Percentiles rank a stretch among this genome's conserved stretches.
phyloP scores from a whole-genome alignment of 2,329 filamentous ascomycete genomes.

The Aspergillus tubingensis region DNA sequence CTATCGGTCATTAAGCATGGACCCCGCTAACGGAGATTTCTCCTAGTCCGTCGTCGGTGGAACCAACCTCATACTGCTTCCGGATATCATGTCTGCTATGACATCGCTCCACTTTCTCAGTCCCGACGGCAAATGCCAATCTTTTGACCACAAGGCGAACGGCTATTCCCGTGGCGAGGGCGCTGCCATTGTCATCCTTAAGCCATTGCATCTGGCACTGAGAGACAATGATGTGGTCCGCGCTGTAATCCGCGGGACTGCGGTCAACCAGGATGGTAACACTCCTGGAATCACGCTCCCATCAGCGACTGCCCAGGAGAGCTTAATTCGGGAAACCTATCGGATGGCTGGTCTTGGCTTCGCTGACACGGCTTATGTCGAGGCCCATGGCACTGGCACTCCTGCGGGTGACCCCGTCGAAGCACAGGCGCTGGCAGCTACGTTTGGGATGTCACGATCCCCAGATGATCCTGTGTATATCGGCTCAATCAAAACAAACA shows the following conservation, averaged over 20 bases:
- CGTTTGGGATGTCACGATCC: constrained; percentile 10
- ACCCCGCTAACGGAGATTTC: neutral
- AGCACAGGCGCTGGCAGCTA: constrained; percentile 13
- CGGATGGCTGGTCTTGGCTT: constrained; percentile 20
- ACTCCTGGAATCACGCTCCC: constrained; percentile 5
- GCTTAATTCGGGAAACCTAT: constrained; percentile 42
- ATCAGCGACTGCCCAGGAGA: constrained; percentile 14
- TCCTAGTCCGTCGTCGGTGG: neutral
- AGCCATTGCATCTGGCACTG: neutral
- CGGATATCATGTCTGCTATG: constrained; percentile 1
- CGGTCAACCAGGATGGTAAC: constrained; percentile 5
- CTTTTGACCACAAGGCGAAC: constrained; percentile 4
- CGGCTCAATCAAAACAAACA: constrained; percentile 13
- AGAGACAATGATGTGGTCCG: neutral
- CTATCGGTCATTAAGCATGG: neutral
- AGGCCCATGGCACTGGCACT: constrained; percentile 47
- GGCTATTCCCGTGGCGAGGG: constrained; percentile 13
- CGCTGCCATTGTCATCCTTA: neutral
- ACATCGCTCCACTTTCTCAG: neutral
- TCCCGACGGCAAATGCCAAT: constrained; percentile 4
- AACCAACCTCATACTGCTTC: constrained; percentile 1
- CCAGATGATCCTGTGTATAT: constrained; percentile 8
- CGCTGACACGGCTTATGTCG: constrained; percentile 33
- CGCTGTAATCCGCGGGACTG: neutral
- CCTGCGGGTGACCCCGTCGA: constrained; percentile 26